Conservation (phyloP, 805 yeast species). For the Candida jianshihensis region DNA sequence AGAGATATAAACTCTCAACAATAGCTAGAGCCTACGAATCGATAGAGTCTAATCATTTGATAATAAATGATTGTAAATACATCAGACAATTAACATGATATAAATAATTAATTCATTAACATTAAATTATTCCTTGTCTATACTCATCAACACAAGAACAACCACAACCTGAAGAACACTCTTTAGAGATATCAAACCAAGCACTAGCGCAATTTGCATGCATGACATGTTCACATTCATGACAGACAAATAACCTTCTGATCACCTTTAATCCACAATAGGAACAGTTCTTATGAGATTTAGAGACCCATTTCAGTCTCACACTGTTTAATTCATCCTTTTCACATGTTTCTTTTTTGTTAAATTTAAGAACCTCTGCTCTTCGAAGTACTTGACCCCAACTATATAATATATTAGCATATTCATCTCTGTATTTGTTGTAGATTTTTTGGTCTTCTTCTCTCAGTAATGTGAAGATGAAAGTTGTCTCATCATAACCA, state of each 20-base stretch:
- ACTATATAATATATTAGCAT: slow-evolving; percentile 66
- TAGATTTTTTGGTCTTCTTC: slow-evolving; percentile 24
- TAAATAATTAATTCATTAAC: no score
- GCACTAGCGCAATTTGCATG: slow-evolving; percentile 72
- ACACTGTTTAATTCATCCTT: slow-evolving; percentile 26
- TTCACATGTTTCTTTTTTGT: slow-evolving; percentile 26
- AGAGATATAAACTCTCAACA: no score
- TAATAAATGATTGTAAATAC: no score
- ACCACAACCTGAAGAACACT: slow-evolving; percentile 86
- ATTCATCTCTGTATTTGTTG: slow-evolving; percentile 49
- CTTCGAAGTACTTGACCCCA: slow-evolving; percentile 86
- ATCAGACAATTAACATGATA: no score
- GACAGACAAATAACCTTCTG: slow-evolving; percentile 60
- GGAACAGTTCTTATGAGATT: slow-evolving; percentile 40
- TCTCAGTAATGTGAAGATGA: slow-evolving; percentile 30
- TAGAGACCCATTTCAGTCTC: slow-evolving; percentile 28
- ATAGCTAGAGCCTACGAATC: no score
- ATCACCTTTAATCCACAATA: slow-evolving; percentile 57
- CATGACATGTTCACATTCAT: slow-evolving; percentile 67
- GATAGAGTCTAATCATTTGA: no score
- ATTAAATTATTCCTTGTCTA: neutral
- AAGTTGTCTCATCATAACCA: slow-evolving; percentile 29
- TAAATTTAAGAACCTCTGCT: slow-evolving; percentile 70
- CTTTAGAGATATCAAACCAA: slow-evolving; percentile 63
- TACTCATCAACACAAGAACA: slow-evolving; percentile 48